Percentiles rank a stretch among this genome's conserved stretches.
These are phyloP conservation scores for Diaporthe australafricana DNA, from an alignment of 2,329 filamentous ascomycete genomes.

Conservation along the genomic window DNA sequence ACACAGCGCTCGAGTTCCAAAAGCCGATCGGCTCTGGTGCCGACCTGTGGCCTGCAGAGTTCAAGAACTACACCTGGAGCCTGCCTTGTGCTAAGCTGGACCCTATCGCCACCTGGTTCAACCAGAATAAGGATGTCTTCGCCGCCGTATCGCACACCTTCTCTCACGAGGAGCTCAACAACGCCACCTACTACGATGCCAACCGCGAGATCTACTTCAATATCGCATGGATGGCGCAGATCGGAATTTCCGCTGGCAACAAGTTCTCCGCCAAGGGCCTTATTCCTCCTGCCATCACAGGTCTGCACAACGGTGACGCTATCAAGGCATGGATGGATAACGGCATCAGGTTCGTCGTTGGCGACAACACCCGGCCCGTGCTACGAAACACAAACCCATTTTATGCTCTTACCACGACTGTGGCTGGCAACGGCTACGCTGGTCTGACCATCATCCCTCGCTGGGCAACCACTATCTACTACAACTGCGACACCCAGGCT, in stretches of 20 bases:
- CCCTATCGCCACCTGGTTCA: constrained; percentile 65
- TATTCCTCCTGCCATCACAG: constrained; percentile 73
- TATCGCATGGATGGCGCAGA: constrained; percentile 66
- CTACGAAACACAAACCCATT: constrained; percentile 65
- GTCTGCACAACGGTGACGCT: constrained; percentile 72
- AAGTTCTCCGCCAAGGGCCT: constrained; percentile 66
- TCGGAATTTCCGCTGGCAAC: constrained; percentile 58
- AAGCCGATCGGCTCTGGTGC: constrained; percentile 63
- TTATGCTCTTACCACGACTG: constrained; percentile 66
- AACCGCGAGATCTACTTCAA: constrained; percentile 70
- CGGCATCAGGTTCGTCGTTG: constrained; percentile 70
- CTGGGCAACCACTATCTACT: constrained; percentile 73
- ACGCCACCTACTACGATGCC: constrained; percentile 69
- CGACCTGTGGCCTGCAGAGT: constrained; percentile 62
- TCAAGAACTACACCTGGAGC: constrained; percentile 63
- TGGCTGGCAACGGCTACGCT: constrained; percentile 61
- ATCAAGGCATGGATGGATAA: constrained; percentile 69
- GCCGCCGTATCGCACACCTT: constrained; percentile 73
- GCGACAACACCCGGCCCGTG: constrained; percentile 69
- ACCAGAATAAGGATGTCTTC: constrained; percentile 65
- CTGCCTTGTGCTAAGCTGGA: constrained; percentile 61
- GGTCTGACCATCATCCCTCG: constrained; percentile 69
- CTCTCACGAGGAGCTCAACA: constrained; percentile 68
- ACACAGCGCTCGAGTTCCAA: constrained; percentile 57
- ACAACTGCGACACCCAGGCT: constrained; percentile 68